These are phyloP conservation scores for Sabuloglossum arenarium DNA, from an alignment of 495 filamentous ascomycete genomes.

Conservation along the genomic window DNA sequence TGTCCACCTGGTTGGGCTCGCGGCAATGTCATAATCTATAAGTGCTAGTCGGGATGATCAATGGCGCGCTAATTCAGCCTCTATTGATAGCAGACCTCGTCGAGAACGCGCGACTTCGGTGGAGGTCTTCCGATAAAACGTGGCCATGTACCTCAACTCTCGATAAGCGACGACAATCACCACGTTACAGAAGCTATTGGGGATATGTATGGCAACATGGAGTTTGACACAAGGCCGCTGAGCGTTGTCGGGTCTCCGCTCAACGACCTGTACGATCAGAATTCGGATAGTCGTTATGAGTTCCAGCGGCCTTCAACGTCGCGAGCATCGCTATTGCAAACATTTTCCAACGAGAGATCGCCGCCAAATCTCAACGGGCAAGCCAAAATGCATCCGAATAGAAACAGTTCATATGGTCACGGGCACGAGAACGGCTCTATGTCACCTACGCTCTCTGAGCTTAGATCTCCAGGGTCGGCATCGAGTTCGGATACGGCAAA, in stretches of 20 bases:
- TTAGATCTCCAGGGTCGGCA: neutral
- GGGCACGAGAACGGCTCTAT: conserved; percentile 29
- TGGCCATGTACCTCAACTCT: conserved; percentile 18
- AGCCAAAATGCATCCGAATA: conserved; percentile 5
- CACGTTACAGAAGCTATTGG: conserved; percentile 97
- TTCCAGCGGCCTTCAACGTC: conserved; percentile 17
- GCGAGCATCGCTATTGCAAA: conserved; percentile 6
- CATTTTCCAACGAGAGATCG: conserved; percentile 11
- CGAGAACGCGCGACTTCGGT: neutral
- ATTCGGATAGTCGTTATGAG: neutral
- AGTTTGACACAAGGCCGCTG: conserved; percentile 32
- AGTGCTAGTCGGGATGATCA: neutral
- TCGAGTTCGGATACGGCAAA: conserved; percentile 35
- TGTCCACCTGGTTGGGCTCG: neutral
- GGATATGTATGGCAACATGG: conserved; percentile 68
- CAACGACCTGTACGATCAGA: conserved; percentile 7
- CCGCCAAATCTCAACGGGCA: conserved; percentile 8
- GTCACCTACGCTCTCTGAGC: conserved; percentile 32
- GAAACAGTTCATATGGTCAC: neutral
- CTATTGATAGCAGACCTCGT: neutral
- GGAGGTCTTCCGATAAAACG: neutral
- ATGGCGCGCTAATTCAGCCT: neutral
- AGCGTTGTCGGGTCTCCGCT: conserved; percentile 41
- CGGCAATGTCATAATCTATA: neutral
- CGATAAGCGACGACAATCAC: conserved; percentile 66